Percentiles rank a stretch among this genome's conserved stretches.
Evolutionary conservation across 108 stramenopile species (phyloP).

Genomic region (Seminavis robusta): DNA sequence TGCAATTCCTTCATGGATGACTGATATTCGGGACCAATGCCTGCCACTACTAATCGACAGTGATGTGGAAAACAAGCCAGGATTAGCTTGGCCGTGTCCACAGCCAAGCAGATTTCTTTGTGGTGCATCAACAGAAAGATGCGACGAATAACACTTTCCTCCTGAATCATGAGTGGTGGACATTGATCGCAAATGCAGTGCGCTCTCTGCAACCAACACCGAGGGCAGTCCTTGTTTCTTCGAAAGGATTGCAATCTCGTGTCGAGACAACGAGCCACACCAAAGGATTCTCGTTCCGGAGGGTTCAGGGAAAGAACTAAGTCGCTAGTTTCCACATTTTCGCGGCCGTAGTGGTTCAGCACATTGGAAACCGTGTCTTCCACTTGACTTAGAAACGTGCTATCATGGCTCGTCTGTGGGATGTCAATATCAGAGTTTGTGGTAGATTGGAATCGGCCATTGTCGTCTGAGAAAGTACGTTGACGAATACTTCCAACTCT

Average conservation of each 20-base stretch:
- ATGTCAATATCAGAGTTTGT: no score
- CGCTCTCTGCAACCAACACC: conserved; percentile 67
- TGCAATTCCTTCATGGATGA: conserved; percentile 50
- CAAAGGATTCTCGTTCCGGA: conserved; percentile 50
- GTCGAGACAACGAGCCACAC: conserved; percentile 41
- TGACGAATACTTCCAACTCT: no score
- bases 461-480: no score
- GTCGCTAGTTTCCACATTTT: conserved; percentile 21
- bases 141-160: conserved; percentile 25
- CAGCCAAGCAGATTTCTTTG: conserved; percentile 61
- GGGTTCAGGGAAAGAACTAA: conserved; percentile 42
- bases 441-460: no score
- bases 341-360: not conserved
- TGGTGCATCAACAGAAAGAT: conserved; percentile 75
- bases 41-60: conserved; percentile 48
- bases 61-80: conserved; percentile 48
- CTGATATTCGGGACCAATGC: conserved; percentile 54
- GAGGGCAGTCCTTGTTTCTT: conserved; percentile 50
- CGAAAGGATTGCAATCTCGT: conserved; percentile 32
- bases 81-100: conserved; percentile 77
- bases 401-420: no score
- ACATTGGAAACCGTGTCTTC: conserved; percentile 30
- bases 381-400: conserved; percentile 35
- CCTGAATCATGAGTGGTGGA: conserved; percentile 25
- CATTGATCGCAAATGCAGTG: conserved; percentile 62